Evolutionary conservation across 179 eudicot species (phyloP).

Genomic region (Silene vulgaris): DNA sequence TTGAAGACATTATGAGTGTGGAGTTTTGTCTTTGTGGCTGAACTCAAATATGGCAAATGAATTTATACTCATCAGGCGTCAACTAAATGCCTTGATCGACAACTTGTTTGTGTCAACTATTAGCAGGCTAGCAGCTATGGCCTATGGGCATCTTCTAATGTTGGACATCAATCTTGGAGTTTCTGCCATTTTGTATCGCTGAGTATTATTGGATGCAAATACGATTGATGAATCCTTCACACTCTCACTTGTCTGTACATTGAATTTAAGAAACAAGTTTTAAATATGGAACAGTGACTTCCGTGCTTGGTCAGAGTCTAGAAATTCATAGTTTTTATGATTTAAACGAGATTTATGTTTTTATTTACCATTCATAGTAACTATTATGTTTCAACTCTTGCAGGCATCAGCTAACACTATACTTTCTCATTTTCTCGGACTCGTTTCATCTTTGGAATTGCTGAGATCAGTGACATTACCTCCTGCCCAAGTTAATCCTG

Average conservation of each 20-base stretch:
- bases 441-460: constrained; percentile 73
- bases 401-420: constrained; percentile 96
- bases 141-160: not conserved
- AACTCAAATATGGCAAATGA: not conserved
- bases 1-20: not conserved
- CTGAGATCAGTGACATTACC: constrained; percentile 78
- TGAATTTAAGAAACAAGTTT: not conserved
- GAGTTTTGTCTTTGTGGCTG: not conserved
- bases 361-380: too few species aligned
- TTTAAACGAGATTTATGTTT: too few species aligned
- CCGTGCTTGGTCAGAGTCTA: not conserved
- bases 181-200: not conserved
- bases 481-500: constrained; percentile 39
- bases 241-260: not conserved
- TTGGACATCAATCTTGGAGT: not conserved
- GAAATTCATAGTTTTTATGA: not conserved
- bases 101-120: not conserved
- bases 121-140: not conserved
- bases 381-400: constrained; percentile 7
- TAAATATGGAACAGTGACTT: not conserved
- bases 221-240: not conserved
- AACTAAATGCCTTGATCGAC: not conserved
- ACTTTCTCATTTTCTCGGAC: constrained; percentile 87
- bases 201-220: not conserved
- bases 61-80: not conserved